Base-by-base conservation (phyloP, 1,284 basidiomycete genomes). In the Sporisorium exsertum region DNA sequence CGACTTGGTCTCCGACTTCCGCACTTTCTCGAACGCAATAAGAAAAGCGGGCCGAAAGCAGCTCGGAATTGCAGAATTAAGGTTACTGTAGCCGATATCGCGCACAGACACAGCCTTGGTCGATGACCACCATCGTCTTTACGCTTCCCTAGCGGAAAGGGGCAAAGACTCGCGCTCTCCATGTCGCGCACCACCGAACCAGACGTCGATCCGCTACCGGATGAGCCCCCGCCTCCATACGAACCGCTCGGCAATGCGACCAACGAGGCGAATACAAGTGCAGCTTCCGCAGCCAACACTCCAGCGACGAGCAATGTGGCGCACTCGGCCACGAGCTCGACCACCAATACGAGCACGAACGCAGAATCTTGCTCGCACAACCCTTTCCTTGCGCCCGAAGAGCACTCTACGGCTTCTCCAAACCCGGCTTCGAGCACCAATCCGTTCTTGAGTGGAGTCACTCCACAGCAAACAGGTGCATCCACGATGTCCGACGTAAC, bases 211-310 rank as follows among this genome's bases (percentile, higher is more conserved):
- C 54, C 56, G 32, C 12, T 69, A 13, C 64, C 62, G 15, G 65
- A 76, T 58, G 73, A 72, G 45, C 68, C 73, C 26, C 73, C 73
- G 47, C 73, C 73, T 42, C 69, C 73, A 24, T 76, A 76, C 58
- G 73, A 76, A 20, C 59, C 61, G 22, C 27, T 65, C 10, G 49
- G 26, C 0, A 20, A 24, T 15, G 20, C 55, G 16, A 24, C 24
- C 22, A 26, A 37, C 42, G 15, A 22, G n/a, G 29, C 57, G 13
- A 53, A 15, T 20, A 22, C 59, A 16, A 42, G 50, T 27, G 29
- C 52, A 24, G 24, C 59, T 8, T 18, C 54, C 1, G 3, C 56
- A 15, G 18, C 53, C 8, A 45, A 24, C 3, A 32, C 51, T n/a
- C 9, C 45, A 35, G 10, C 57, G 3, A 20, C 54, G 26, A 52